Conservation (phyloP, 23 red algal species). For the Gracilaria domingensis region DNA sequence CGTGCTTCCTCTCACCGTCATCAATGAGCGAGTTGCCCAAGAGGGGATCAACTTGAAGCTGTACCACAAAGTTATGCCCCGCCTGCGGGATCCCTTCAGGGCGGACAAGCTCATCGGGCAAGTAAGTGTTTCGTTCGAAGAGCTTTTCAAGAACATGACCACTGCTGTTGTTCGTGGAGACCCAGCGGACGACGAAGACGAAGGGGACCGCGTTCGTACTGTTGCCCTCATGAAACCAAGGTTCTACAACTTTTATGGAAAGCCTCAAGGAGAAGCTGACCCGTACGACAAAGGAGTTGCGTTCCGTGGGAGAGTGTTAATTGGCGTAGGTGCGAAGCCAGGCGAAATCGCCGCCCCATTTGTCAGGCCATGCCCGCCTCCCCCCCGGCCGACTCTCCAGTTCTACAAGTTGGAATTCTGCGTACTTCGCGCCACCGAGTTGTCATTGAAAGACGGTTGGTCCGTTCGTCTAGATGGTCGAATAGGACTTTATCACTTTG, state of each 20-base stretch:
- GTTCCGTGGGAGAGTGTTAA: conserved; percentile 82
- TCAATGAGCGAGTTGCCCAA: conserved; percentile 72
- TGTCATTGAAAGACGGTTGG: conserved; percentile 74
- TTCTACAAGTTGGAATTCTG: conserved; percentile 80
- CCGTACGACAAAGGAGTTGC: conserved; percentile 82
- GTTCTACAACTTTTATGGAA: conserved; percentile 96
- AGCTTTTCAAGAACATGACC: conserved; percentile 74
- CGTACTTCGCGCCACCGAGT: conserved; percentile 80
- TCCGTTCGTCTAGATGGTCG: conserved; percentile 60
- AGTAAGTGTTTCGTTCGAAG: conserved; percentile 69
- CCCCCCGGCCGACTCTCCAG: conserved; percentile 70
- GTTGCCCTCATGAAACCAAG: conserved; percentile 84
- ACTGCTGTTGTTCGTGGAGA: conserved; percentile 82
- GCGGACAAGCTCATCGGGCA: conserved; percentile 75
- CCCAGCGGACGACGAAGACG: conserved; percentile 76
- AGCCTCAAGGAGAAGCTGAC: conserved; percentile 66
- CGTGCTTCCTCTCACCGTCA: conserved; percentile 76
- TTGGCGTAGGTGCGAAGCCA: conserved; percentile 83
- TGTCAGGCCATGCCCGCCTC: conserved; percentile 69
- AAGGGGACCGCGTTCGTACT: conserved; percentile 70
- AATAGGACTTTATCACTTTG: conserved; percentile 78
- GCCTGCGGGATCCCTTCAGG: conserved; percentile 45
- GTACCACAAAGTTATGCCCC: conserved; percentile 70
- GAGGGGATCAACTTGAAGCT: conserved; percentile 82
- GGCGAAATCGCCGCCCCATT: conserved; percentile 63